A percentile compares a stretch with the other conserved stretches of the same genome.
phyloP scores from a whole-genome alignment of 2,329 filamentous ascomycete genomes.

The Nigrospora sphaerica region DNA sequence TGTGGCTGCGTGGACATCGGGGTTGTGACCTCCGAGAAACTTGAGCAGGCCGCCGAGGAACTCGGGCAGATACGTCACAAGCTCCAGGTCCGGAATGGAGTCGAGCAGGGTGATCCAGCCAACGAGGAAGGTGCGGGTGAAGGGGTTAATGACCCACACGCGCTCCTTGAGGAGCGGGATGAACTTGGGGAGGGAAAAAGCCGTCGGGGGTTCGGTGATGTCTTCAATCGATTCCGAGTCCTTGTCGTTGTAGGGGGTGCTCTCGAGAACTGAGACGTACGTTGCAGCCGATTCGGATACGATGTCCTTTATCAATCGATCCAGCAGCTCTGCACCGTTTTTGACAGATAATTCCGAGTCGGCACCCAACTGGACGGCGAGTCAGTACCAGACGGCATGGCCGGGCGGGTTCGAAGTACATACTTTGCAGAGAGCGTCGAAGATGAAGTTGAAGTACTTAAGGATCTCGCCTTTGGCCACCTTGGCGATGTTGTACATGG shows the following conservation, averaged over 20 bases:
- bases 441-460: slow-evolving; percentile 97
- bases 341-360: slow-evolving; percentile 97
- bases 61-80: slow-evolving; percentile 86
- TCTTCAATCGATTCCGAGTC: slow-evolving; percentile 31
- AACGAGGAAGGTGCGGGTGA: slow-evolving; percentile 89
- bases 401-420: slow-evolving; percentile 7
- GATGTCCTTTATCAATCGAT: slow-evolving; percentile 92
- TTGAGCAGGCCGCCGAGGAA: slow-evolving; percentile 86
- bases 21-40: slow-evolving; percentile 85
- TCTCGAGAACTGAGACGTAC: slow-evolving; percentile 83
- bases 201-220: slow-evolving; percentile 58
- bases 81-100: slow-evolving; percentile 91
- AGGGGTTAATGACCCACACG: slow-evolving; percentile 90
- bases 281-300: slow-evolving; percentile 91
- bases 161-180: slow-evolving; percentile 90
- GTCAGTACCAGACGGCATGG: no score
- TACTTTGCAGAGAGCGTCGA: slow-evolving; percentile 95
- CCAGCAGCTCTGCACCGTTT: slow-evolving; percentile 91
- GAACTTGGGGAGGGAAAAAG: slow-evolving; percentile 85
- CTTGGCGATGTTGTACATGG: slow-evolving; percentile 99
- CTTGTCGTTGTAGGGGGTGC: slow-evolving; percentile 39
- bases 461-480: slow-evolving; percentile 97
- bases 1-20: slow-evolving; percentile 90
- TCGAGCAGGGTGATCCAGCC: slow-evolving; percentile 94
- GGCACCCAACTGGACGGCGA: slow-evolving; percentile 65